Base-by-base conservation (phyloP, 1,139 yeast species). In the Groenewaldozyma sp. region DNA sequence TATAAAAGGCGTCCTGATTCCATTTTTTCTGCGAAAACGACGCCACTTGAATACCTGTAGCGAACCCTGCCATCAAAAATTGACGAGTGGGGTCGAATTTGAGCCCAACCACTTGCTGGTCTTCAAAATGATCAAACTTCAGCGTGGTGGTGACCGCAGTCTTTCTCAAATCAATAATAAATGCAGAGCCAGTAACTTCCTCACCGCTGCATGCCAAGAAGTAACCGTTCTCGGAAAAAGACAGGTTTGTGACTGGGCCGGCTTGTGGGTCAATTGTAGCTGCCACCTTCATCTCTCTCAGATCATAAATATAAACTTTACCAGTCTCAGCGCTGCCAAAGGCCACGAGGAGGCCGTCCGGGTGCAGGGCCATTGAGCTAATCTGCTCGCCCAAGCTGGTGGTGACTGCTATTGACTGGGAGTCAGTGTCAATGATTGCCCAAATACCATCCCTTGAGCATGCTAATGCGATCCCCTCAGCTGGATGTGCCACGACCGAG, bases 221-320 rank as follows among this genome's bases (percentile, higher is more conserved):
- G 58, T 78, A 80, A 3, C 93, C 93, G 53, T 82, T 82, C 21
- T 70, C 64, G 6, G 82, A 79, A 62, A 82, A 82, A 36, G 58
- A 54, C 1, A 81, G 51, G 17, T 64, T 59, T 4, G 59, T 50
- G 4, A 76, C 65, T 3, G 49, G 48, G 18, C 45, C 46, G 18
- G 50, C 39, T 10, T 26, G 31, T 16, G 21, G 20, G 1, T 35
- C 45, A n/a, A 74, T 53, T 1, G 64, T 60, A 0, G 75, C 66
- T 2, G 65, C 72, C 20, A 60, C 45, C 13, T 57, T 41, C 3
- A 71, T 70, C 17, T 59, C 61, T 10, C 69, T 58, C 19, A 76
- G 48, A 43, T 72, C 73, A 48, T 62, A 67, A 4, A 78, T 60
- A 3, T 58, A 53, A 7, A 76, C 63, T 4, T 59, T 52, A 2